Conservation (phyloP, 345 rosid genomes). For the Eucalyptus sp. region DNA sequence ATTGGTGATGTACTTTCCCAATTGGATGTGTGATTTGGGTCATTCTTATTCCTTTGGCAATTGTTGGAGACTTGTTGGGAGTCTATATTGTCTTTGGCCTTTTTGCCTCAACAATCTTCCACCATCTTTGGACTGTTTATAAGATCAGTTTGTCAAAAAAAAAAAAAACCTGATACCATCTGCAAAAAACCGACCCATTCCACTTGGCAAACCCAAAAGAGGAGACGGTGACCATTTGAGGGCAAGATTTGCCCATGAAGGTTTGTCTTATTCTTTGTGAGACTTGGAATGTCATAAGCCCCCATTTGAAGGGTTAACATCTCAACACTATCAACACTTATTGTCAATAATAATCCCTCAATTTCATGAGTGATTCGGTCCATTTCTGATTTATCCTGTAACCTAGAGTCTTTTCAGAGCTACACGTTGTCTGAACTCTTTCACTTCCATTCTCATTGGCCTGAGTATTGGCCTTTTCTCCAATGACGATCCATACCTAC, state of each 20-base stretch:
- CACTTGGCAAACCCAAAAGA: not conserved
- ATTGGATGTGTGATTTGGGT: not conserved
- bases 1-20: not conserved
- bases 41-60: not conserved
- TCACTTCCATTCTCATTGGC: not conserved
- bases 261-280: not conserved
- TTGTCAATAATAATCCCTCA: not conserved
- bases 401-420: not conserved
- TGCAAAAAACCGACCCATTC: not conserved
- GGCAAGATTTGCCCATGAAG: not conserved
- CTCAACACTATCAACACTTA: not conserved
- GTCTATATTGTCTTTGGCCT: not conserved
- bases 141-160: not conserved
- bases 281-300: not conserved
- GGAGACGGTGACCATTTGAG: not conserved
- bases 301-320: not conserved
- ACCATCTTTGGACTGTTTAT: not conserved
- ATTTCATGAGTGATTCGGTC: not conserved
- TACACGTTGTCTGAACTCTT: not conserved
- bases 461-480: not conserved
- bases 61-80: not conserved
- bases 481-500: not conserved
- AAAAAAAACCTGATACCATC: not conserved
- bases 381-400: not conserved
- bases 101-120: not conserved